A percentile compares a stretch with the other conserved stretches of the same genome.
Evolutionary conservation across 768 basidiomycete genomes (phyloP).

Genomic region (Inosperma sp.): DNA sequence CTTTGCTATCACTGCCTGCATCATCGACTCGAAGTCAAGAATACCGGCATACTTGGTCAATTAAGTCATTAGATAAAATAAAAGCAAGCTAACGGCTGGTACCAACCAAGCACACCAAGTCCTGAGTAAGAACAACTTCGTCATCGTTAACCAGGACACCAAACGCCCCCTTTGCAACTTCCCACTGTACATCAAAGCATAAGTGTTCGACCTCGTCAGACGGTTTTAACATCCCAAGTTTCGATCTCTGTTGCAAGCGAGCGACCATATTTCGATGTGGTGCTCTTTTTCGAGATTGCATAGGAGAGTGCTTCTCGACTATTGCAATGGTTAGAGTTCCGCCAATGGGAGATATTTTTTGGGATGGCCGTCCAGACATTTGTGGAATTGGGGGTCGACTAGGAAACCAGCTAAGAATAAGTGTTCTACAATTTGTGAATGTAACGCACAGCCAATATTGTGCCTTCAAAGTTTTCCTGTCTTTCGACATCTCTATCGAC

Average conservation of each 20-base stretch:
- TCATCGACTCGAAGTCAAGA: conserved; percentile 69
- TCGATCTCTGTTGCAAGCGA: conserved; percentile 59
- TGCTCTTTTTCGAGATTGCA: conserved; percentile 44
- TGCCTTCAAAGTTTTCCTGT: conserved; percentile 62
- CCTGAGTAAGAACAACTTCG: conserved; percentile 39
- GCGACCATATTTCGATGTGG: conserved; percentile 53
- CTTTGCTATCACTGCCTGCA: conserved; percentile 56
- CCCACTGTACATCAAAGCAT: conserved; percentile 71
- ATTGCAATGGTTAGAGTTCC: conserved; percentile 74
- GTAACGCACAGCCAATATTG: conserved; percentile 83
- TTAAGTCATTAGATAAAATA: not conserved
- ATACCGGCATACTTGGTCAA: conserved; percentile 53
- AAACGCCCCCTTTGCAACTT: conserved; percentile 62
- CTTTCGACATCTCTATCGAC: conserved; percentile 61
- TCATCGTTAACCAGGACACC: conserved; percentile 52
- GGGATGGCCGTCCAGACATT: conserved; percentile 30
- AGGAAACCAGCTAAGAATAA: not conserved
- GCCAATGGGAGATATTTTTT: conserved; percentile 56
- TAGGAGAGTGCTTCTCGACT: conserved; percentile 43
- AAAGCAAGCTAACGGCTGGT: not conserved
- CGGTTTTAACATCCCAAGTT: conserved; percentile 48
- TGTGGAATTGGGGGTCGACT: conserved; percentile 29
- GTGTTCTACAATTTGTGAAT: not conserved
- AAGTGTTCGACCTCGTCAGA: conserved; percentile 76
- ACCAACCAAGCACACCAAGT: conserved; percentile 56